Evolutionary conservation across 768 basidiomycete genomes (phyloP), one percentile per base, ranked within the genome.

Genomic region (Leccinellum rugosiceps): DNA sequence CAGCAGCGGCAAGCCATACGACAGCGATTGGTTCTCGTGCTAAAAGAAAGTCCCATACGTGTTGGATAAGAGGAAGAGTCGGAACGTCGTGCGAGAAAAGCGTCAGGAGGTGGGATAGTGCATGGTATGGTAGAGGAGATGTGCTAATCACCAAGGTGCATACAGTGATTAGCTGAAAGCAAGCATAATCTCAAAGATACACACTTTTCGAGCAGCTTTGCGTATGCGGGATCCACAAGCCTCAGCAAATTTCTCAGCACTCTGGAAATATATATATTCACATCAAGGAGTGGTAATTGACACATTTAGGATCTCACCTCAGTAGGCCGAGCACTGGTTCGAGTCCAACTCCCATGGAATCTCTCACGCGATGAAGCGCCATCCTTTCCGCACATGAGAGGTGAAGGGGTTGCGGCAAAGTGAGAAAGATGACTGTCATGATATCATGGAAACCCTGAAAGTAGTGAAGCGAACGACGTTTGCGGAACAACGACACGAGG

Each of bases 371-470:
- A 56, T 73, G 65, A 34, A 71, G 63, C 0, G 71, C 71, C 60
- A 71, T 67, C 58, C 69, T 71, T 50, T 71, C 70, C 26, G 68
- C 93, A 49, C 82, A 85, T 3, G 73, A 70, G 0, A 86, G 69
- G 45, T 82, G 87, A 23, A 83, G 63, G 45, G 84, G 81, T 25
- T 70, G 71, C 3, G 88, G 88, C 6, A 93, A 74, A 0, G 90
- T 92, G 31, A 94, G 77, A 63, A 85, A 86, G 4, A 97, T 58
- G 13, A 97, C 92, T 1, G 92, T 89, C 21, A 92, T 78, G 44
- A 98, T 92, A 66, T 97, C 94, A 67, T 97, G 94, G 72, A 90
- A 96, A 46, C 94, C 94, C 86, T 95, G 69, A 63, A 95, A 96
- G 72, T 97, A 98, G 67, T 81, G 83, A 51, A 96, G 74, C 35